These are phyloP conservation scores for Monosporascus cannonballus DNA, from an alignment of 2,329 filamentous ascomycete genomes.

Conservation along the genomic window DNA sequence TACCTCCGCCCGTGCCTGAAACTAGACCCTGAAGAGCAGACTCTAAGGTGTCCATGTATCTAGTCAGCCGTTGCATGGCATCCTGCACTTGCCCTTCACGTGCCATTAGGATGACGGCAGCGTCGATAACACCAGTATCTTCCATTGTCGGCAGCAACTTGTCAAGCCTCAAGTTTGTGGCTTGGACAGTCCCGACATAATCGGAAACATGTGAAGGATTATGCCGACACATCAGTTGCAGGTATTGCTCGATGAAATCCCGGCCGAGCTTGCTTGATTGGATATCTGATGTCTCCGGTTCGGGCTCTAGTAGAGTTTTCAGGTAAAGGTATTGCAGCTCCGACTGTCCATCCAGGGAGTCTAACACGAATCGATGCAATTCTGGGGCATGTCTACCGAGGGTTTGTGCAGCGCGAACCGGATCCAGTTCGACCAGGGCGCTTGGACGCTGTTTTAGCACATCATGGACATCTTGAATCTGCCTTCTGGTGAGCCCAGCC, in stretches of 20 bases:
- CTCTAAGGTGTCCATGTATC: slow-evolving; percentile 73
- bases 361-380: slow-evolving; percentile 60
- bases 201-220: slow-evolving; percentile 77
- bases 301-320: slow-evolving; percentile 64
- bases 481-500: slow-evolving; percentile 59
- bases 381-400: slow-evolving; percentile 56
- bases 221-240: slow-evolving; percentile 86
- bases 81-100: slow-evolving; percentile 76
- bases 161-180: slow-evolving; percentile 72
- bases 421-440: slow-evolving; percentile 62
- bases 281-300: slow-evolving; percentile 28
- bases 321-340: slow-evolving; percentile 73
- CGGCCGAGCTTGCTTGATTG: slow-evolving; percentile 36
- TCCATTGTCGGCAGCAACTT: slow-evolving; percentile 83
- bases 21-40: slow-evolving; percentile 71
- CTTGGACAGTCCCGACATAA: slow-evolving; percentile 72
- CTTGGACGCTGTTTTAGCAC: slow-evolving; percentile 60
- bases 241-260: slow-evolving; percentile 73
- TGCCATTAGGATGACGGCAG: slow-evolving; percentile 84
- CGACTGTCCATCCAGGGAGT: slow-evolving; percentile 52
- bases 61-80: slow-evolving; percentile 80
- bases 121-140: slow-evolving; percentile 82
- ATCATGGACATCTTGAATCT: slow-evolving; percentile 62
- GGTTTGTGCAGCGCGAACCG: slow-evolving; percentile 57
- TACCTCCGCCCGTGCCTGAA: slow-evolving; percentile 49